Evolutionary conservation across 495 filamentous ascomycete genomes (phyloP).

Genomic region (Lophium mytilinum): DNA sequence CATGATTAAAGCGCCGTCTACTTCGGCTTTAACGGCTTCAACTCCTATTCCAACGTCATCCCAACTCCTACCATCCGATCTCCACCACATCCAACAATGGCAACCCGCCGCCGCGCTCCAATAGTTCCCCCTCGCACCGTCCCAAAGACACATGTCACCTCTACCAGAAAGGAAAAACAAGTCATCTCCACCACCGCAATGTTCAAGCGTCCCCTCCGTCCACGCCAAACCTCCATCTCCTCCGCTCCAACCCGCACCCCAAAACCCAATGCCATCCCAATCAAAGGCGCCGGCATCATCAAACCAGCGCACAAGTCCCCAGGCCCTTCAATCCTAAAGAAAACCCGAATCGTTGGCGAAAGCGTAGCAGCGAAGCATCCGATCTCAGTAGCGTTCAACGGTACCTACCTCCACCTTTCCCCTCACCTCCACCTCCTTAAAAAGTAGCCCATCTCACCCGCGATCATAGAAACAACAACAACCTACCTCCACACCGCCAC

Average conservation of each 20-base stretch:
- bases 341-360: neutral
- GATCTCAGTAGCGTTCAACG: slow-evolving; percentile 11
- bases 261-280: neutral
- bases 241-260: neutral
- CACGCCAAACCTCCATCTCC: neutral
- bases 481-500: slow-evolving; percentile 11
- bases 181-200: slow-evolving; percentile 5
- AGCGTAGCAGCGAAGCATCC: neutral
- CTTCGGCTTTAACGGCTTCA: too few relatives aligned
- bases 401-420: neutral
- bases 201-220: neutral
- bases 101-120: too few relatives aligned
- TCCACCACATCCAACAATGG: too few relatives aligned
- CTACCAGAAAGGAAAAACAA: neutral
- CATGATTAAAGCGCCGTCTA: too few relatives aligned
- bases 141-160: too few relatives aligned
- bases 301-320: neutral
- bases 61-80: too few relatives aligned
- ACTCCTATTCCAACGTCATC: too few relatives aligned
- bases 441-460: neutral
- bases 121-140: too few relatives aligned
- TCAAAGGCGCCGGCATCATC: neutral
- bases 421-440: neutral
- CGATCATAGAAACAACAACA: slow-evolving; percentile 11
- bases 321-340: neutral